Base-by-base conservation (phyloP, 306 rosid species). In the Fagus sylvatica region DNA sequence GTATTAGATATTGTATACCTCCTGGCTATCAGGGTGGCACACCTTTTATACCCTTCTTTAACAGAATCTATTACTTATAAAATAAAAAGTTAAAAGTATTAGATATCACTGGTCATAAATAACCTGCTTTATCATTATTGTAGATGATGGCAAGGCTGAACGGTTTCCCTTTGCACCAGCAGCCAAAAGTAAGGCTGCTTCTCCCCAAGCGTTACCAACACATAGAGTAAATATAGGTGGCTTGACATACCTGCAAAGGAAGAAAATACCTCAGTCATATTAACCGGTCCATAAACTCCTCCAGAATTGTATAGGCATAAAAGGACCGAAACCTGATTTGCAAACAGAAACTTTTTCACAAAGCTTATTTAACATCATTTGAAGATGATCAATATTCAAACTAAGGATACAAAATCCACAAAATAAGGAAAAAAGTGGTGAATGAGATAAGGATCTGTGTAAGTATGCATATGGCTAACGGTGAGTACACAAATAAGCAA, bases 181-280 rank as follows among this genome's bases (percentile, higher is more conserved):
- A 76, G 99, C 96, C 88, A 96, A 89, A 79, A 96, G 99, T 82
- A 96, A 84, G 62, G 99, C 98, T 65, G 99, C 98, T 90, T 96
- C 99, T 78, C 98, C 99, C 99, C 99, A 96, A 73, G 98, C 98
- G 81, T 93, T 96, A 72, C 98, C 99, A 62, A 96, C 96, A 79
- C 98, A 93, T 0, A 96, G 93, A 42, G 99, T 96, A 79, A 93
- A 96, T 80, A 96, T 89, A 22, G 99, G 94, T 60, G 99, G 90
- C 78, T 90, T 91, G 73, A 93, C 92, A 77, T 88, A 89, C 67
- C 99, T 96, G 82, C 70, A 69, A 74, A 40, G 73, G 61, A 76
- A 73, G 40, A 81, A 48, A 57, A 57, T 39, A 78, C 61, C 67
- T 40, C 66, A 56, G 75, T 78, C 70, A 75, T 46, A 79, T n/a